Conservation (phyloP, 805 yeast genomes). For the Candida railenensis region DNA sequence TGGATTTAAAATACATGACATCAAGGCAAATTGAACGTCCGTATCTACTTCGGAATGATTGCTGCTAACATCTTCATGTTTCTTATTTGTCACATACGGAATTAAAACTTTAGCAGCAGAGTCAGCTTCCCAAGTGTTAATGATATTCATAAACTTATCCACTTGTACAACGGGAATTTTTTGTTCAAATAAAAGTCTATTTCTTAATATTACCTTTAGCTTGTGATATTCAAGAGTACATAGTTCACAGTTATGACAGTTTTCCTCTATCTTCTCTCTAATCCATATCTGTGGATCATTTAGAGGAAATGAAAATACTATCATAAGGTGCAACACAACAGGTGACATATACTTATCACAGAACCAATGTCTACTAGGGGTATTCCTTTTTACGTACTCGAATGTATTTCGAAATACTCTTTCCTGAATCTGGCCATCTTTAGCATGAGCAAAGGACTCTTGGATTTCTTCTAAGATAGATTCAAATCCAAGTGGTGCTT, state of each 20-base stretch:
- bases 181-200: slow-evolving; percentile 52
- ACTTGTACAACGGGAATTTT: slow-evolving; percentile 35
- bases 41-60: not conserved
- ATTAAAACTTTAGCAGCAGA: slow-evolving; percentile 11
- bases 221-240: slow-evolving; percentile 56
- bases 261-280: slow-evolving; percentile 34
- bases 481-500: slow-evolving; percentile 19
- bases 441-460: slow-evolving; percentile 24
- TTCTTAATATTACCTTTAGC: slow-evolving; percentile 50
- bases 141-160: slow-evolving; percentile 27
- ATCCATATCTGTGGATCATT: slow-evolving; percentile 46
- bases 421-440: slow-evolving; percentile 26
- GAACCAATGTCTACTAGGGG: slow-evolving; percentile 45
- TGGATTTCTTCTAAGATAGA: slow-evolving; percentile 22
- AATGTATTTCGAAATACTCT: slow-evolving; percentile 16
- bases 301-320: slow-evolving; percentile 60
- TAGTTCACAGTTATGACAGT: slow-evolving; percentile 48
- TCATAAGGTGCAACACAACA: slow-evolving; percentile 52
- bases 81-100: slow-evolving; percentile 7
- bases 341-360: slow-evolving; percentile 52
- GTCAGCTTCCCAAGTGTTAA: slow-evolving; percentile 37
- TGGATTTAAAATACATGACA: slow-evolving; percentile 43
- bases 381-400: slow-evolving; percentile 6
- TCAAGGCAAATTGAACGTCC: not conserved
- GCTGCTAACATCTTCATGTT: slow-evolving; percentile 4